Percentiles rank a stretch among this genome's conserved stretches.
These are phyloP conservation scores for Cutaneotrichosporon curvatum DNA, from an alignment of 1,284 basidiomycete genomes.

Conservation along the genomic window DNA sequence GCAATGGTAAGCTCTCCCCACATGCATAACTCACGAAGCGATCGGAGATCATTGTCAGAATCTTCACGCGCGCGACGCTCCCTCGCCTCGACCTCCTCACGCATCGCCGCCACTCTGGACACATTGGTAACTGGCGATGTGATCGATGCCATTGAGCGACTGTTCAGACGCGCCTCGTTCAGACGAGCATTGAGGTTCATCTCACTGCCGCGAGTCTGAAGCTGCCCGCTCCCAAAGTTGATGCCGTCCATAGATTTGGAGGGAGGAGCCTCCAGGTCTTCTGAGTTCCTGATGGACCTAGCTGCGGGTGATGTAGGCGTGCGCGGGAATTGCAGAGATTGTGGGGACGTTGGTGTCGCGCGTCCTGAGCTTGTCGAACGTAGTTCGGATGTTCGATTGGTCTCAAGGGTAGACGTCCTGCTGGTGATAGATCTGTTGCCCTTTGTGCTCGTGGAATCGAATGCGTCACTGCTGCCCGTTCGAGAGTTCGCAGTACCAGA, in stretches of 20 bases:
- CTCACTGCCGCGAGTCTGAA: conserved; percentile 26
- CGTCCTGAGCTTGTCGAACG: background rate
- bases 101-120: conserved; percentile 18
- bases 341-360: background rate
- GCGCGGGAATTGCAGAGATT: conserved; percentile 1
- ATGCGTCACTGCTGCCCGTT: conserved; percentile 18
- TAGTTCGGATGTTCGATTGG: conserved; percentile 7
- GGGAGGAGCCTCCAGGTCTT: too few species aligned
- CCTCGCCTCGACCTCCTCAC: conserved; percentile 16
- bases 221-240: background rate
- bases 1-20: too few species aligned
- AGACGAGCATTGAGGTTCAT: conserved; percentile 61
- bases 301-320: conserved; percentile 1
- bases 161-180: conserved; percentile 71
- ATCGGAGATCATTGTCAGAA: background rate
- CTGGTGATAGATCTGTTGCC: conserved; percentile 22
- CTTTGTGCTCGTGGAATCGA: conserved; percentile 27
- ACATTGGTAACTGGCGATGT: conserved; percentile 9
- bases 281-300: background rate
- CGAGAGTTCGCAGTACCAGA: conserved; percentile 29
- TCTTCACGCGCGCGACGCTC: background rate
- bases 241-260: too few species aligned
- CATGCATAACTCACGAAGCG: too few species aligned
- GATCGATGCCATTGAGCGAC: conserved; percentile 50
- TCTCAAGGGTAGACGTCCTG: conserved; percentile 29